Evolutionary conservation across 2,329 filamentous ascomycete genomes (phyloP).

Genomic region (Colletotrichum sojae): DNA sequence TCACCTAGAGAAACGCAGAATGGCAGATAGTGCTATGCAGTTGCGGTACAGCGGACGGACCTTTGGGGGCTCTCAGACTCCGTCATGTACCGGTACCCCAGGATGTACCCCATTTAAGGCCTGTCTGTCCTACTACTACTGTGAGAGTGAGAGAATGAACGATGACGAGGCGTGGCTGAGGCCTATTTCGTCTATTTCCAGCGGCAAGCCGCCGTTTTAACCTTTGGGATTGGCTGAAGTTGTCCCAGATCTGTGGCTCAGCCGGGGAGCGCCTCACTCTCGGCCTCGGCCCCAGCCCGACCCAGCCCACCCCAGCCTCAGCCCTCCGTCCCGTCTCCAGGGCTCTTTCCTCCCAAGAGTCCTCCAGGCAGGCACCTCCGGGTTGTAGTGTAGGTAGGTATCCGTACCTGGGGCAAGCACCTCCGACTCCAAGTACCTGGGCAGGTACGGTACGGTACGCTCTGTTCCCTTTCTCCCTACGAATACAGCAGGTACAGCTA

Average conservation of each 20-base stretch:
- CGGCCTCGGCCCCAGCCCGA: conserved; percentile 16
- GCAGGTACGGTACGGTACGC: conserved; percentile 6
- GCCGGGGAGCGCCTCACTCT: conserved; percentile 33
- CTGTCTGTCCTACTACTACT: conserved; percentile 9
- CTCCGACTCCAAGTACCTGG: neutral
- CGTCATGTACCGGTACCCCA: conserved; percentile 28
- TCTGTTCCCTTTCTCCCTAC: conserved; percentile 24
- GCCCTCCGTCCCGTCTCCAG: neutral
- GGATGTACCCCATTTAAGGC: conserved; percentile 25
- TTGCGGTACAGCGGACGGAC: too few relatives aligned
- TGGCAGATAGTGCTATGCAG: too few relatives aligned
- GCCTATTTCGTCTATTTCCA: conserved; percentile 37
- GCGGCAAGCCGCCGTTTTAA: conserved; percentile 6
- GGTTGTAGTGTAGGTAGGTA: too few relatives aligned
- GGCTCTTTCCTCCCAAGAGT: neutral
- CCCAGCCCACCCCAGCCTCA: neutral
- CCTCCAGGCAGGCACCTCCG: too few relatives aligned
- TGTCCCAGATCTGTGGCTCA: conserved; percentile 37
- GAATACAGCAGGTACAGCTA: too few relatives aligned
- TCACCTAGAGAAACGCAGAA: too few relatives aligned
- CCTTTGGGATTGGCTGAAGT: conserved; percentile 19
- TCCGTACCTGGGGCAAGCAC: too few relatives aligned
- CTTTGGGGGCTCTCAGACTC: neutral
- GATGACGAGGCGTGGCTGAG: conserved; percentile 57
- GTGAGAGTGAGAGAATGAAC: conserved; percentile 41